Conservation (phyloP, 2,329 filamentous ascomycete species). For the Exophiala sp. region DNA sequence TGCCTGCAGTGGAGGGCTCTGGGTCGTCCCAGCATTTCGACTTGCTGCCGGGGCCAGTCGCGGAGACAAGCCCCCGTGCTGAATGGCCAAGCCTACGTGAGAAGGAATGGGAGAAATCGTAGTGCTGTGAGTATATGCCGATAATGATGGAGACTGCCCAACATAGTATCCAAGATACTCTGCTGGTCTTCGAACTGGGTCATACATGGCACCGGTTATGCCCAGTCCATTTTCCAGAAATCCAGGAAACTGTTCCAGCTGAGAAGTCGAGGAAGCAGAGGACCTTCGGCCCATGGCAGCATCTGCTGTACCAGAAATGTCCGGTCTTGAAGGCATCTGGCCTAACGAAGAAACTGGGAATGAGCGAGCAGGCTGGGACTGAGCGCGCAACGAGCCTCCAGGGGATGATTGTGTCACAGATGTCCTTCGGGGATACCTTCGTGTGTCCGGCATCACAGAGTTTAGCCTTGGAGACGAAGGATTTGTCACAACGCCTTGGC, state of each 20-base stretch:
- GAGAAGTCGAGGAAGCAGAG: conserved; percentile 30
- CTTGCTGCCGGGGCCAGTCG: conserved; percentile 24
- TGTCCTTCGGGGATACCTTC: conserved; percentile 42
- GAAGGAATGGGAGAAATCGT: conserved; percentile 37
- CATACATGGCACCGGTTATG: conserved; percentile 19
- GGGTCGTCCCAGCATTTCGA: conserved; percentile 7
- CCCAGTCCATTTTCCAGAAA: conserved; percentile 14
- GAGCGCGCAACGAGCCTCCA: conserved; percentile 41
- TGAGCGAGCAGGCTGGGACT: conserved; percentile 47
- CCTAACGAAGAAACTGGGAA: conserved; percentile 35
- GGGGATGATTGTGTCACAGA: conserved; percentile 41
- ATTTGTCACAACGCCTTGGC: conserved; percentile 40
- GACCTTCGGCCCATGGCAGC: conserved; percentile 31
- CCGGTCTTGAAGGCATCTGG: conserved; percentile 33
- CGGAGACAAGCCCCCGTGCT: conserved; percentile 36
- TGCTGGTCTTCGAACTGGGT: conserved; percentile 36
- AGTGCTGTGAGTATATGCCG: conserved; percentile 37
- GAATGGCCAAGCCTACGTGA: conserved; percentile 37
- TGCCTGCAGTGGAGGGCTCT: conserved; percentile 12
- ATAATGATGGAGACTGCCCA: conserved; percentile 40
- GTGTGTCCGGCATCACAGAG: conserved; percentile 38
- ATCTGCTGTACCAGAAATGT: conserved; percentile 32
- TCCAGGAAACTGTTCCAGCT: conserved; percentile 13
- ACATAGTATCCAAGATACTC: conserved; percentile 46
- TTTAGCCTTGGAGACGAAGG: conserved; percentile 43